These are phyloP conservation scores for Aegilops tauschii DNA, from an alignment of 176 grass and related monocot genomes.

Conservation along the genomic window DNA sequence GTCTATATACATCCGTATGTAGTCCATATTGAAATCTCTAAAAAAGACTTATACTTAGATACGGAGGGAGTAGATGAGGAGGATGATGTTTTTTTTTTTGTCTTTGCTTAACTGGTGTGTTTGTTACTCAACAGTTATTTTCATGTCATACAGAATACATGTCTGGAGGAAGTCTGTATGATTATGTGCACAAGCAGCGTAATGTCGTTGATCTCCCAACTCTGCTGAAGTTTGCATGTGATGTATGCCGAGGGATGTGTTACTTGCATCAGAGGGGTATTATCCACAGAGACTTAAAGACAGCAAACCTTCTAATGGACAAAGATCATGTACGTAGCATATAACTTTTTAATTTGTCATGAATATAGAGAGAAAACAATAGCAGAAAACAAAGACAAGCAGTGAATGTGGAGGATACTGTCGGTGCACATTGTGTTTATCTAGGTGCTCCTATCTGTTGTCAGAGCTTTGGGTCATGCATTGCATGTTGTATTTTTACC, in stretches of 20 bases:
- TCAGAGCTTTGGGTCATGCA: not conserved
- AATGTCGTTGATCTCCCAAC: conserved; percentile 61
- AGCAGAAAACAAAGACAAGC: not conserved
- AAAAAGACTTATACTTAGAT: too few species aligned
- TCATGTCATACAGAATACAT: conserved; percentile 80
- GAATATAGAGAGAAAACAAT: conserved; percentile 12
- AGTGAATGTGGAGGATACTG: conserved; percentile 8
- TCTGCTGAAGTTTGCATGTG: conserved; percentile 87
- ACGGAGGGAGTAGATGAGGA: not conserved
- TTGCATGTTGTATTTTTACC: not conserved
- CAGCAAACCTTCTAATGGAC: conserved; percentile 95
- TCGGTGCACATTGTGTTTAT: not conserved
- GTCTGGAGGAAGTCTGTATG: conserved; percentile 95
- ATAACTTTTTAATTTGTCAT: conserved; percentile 3
- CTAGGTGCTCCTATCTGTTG: not conserved
- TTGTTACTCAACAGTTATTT: conserved; percentile 21
- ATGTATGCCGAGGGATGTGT: conserved; percentile 87
- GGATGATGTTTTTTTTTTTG: not conserved
- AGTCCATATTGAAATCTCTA: too few species aligned
- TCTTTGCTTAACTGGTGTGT: conserved; percentile 11
- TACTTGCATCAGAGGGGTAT: conserved; percentile 93
- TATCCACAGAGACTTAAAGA: conserved; percentile 97
- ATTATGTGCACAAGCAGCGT: conserved; percentile 85
- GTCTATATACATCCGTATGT: too few species aligned
- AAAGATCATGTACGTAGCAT: conserved; percentile 73